phyloP scores from a whole-genome alignment of 768 basidiomycete genomes.

The Kwoniella europaea region DNA sequence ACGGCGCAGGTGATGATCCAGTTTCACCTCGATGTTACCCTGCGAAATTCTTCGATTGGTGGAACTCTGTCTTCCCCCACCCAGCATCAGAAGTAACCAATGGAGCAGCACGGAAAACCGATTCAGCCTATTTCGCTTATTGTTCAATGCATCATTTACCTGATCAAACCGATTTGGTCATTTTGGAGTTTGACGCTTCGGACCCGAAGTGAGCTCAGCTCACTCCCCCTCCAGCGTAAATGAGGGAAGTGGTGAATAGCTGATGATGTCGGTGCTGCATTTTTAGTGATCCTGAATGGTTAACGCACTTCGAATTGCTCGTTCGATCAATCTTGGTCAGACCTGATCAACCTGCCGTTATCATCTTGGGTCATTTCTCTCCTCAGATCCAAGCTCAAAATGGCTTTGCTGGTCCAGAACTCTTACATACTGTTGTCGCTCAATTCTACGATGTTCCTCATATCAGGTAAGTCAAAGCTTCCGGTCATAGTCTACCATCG shows the following conservation, averaged over 20 bases:
- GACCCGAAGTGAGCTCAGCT: constrained; percentile 69
- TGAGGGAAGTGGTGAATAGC: not conserved
- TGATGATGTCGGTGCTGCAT: constrained; percentile 10
- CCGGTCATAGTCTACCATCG: not conserved
- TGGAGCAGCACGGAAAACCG: constrained; percentile 91
- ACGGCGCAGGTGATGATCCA: constrained; percentile 91
- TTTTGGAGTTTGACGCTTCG: constrained; percentile 91
- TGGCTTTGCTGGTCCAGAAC: constrained; percentile 88
- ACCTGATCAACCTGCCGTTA: constrained; percentile 85
- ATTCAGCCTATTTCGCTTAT: constrained; percentile 92
- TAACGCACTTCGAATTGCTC: constrained; percentile 88
- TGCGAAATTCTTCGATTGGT: constrained; percentile 92
- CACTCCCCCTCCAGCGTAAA: not conserved
- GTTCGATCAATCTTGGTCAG: constrained; percentile 88
- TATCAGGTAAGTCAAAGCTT: constrained; percentile 64
- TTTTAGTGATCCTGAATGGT: constrained; percentile 69
- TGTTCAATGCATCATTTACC: constrained; percentile 93
- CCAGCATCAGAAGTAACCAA: constrained; percentile 97
- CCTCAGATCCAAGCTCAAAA: constrained; percentile 78
- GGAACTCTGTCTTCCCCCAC: constrained; percentile 96
- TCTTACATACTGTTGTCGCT: constrained; percentile 85
- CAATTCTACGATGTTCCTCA: constrained; percentile 98
- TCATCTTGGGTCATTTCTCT: constrained; percentile 93
- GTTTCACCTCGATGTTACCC: constrained; percentile 86
- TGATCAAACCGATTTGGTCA: constrained; percentile 89